These are phyloP conservation scores for Rhynchospora pubera DNA, from an alignment of 176 grass and related monocot species.

Conservation along the genomic window DNA sequence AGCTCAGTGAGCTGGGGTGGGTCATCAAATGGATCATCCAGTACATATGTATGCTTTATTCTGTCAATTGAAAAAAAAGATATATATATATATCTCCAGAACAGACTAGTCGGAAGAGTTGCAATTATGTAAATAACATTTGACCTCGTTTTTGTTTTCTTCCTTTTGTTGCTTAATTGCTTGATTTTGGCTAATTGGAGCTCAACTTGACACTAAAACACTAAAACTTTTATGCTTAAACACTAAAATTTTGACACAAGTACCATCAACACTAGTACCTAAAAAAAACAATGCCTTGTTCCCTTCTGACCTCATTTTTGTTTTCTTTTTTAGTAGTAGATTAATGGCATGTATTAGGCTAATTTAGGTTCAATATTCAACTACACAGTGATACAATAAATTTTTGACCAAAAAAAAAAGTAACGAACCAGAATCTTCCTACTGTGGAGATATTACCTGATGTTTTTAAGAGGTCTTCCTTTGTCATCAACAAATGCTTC, in stretches of 20 bases:
- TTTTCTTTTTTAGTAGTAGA: too few relatives aligned
- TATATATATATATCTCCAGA: not conserved
- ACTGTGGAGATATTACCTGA: conserved; percentile 43
- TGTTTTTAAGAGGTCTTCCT: conserved; percentile 91
- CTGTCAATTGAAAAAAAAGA: conserved; percentile 29
- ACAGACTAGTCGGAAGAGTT: not conserved
- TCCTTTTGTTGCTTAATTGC: not conserved
- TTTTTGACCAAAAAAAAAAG: not conserved
- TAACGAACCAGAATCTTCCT: not conserved
- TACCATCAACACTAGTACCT: not conserved
- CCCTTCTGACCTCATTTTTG: not conserved
- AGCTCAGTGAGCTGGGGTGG: conserved; percentile 68
- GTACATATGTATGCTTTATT: conserved; percentile 95
- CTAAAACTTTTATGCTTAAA: not conserved
- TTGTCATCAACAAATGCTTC: conserved; percentile 86
- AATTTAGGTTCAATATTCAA: conserved; percentile 10
- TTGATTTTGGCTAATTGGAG: not conserved
- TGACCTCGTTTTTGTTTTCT: not conserved
- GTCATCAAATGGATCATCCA: conserved; percentile 98
- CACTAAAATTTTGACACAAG: not conserved
- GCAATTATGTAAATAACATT: not conserved
- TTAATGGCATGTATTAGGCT: too few relatives aligned
- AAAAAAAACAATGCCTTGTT: not conserved
- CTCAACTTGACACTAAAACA: not conserved
- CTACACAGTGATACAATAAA: not conserved